phyloP scores from a whole-genome alignment of 2,329 filamentous ascomycete genomes.

The Phaeosphaeria sp. region DNA sequence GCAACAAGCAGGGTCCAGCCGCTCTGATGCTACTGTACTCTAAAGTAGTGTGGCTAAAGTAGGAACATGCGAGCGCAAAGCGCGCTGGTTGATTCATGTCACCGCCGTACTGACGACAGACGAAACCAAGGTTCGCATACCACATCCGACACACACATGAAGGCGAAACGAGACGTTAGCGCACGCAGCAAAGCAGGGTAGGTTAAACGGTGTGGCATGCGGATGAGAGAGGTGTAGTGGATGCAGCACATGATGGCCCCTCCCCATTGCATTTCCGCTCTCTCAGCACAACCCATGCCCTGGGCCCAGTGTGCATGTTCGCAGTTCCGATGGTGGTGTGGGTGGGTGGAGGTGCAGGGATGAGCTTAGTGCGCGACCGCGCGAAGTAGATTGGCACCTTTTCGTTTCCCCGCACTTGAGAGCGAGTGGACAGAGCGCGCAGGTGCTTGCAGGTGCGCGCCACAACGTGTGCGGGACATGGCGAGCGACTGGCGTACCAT shows the following conservation, averaged over 20 bases:
- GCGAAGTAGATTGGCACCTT: neutral
- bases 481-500: neutral
- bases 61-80: too few species aligned
- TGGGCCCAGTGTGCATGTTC: constrained; percentile 2
- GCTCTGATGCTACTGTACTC: neutral
- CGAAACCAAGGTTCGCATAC: neutral
- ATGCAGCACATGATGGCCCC: neutral
- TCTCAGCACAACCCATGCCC: neutral
- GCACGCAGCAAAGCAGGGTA: neutral
- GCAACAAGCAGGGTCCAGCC: neutral
- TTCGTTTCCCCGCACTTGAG: constrained; percentile 10
- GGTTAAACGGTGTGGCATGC: constrained; percentile 5
- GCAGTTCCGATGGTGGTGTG: neutral
- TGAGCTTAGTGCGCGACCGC: too few species aligned
- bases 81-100: neutral
- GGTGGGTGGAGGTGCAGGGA: neutral
- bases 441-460: constrained; percentile 10
- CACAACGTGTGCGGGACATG: constrained; percentile 12
- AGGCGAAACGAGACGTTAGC: neutral
- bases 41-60: too few species aligned
- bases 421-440: neutral
- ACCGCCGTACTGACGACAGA: neutral
- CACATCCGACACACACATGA: neutral
- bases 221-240: neutral
- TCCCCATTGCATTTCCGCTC: neutral